Evolutionary conservation across 2,329 filamentous ascomycete species (phyloP).

Genomic region (Ceratocystis huliohia): DNA sequence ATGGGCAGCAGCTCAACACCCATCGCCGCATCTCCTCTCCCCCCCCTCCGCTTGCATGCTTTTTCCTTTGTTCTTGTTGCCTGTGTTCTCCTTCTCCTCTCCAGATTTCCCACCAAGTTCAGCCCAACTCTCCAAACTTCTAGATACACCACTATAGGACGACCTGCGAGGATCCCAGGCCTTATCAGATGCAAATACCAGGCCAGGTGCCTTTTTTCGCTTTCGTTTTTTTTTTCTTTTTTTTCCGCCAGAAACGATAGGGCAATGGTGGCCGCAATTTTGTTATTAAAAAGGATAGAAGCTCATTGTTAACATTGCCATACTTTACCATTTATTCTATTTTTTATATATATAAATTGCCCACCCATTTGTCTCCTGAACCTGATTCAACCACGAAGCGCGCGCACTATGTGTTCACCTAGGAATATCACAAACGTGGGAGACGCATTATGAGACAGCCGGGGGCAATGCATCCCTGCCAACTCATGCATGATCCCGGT

Average conservation of each 20-base stretch:
- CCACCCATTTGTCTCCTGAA: background rate
- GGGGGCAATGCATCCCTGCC: background rate
- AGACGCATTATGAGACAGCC: background rate
- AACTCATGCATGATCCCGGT: background rate
- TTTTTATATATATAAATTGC: background rate
- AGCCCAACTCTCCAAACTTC: background rate
- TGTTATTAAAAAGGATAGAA: background rate
- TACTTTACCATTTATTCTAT: background rate
- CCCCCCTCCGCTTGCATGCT: background rate
- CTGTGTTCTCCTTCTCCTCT: background rate
- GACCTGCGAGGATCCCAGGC: slow-evolving; percentile 14
- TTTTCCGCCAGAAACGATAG: background rate
- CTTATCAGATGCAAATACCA: slow-evolving; percentile 12
- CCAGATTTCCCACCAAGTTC: background rate
- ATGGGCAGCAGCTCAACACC: background rate
- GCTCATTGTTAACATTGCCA: background rate
- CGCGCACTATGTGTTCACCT: background rate
- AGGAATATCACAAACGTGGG: background rate
- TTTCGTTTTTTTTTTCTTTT: background rate
- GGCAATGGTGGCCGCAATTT: background rate
- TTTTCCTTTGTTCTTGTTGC: slow-evolving; percentile 1
- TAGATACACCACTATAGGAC: slow-evolving; percentile 12
- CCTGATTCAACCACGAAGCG: too few species aligned
- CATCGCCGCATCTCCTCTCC: background rate
- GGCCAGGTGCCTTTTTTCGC: background rate